These are phyloP conservation scores for Suillus subalutaceus DNA, from an alignment of 768 basidiomycete species.

Conservation along the genomic window DNA sequence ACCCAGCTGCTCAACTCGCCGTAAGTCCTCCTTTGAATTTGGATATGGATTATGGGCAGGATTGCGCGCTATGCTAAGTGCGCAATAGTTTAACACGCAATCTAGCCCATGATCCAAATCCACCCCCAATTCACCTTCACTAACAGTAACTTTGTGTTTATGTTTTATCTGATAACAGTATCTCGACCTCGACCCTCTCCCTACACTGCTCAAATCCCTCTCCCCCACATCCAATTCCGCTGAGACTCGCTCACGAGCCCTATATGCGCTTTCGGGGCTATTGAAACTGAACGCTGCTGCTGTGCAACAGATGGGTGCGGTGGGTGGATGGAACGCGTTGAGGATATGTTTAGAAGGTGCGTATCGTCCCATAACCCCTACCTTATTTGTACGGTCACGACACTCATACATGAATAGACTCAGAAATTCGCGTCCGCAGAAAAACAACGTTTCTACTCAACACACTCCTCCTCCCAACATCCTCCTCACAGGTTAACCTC, in stretches of 20 bases:
- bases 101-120: background rate
- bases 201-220: slow-evolving; percentile 63
- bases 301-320: slow-evolving; percentile 51
- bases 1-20: slow-evolving; percentile 78
- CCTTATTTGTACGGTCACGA: background rate
- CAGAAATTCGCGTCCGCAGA: background rate
- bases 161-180: slow-evolving; percentile 45
- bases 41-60: too few species aligned
- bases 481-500: background rate
- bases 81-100: background rate
- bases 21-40: slow-evolving; percentile 43
- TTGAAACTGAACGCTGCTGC: slow-evolving; percentile 79
- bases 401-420: background rate
- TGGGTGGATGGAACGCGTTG: slow-evolving; percentile 67
- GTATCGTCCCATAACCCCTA: background rate
- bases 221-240: slow-evolving; percentile 53
- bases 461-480: background rate
- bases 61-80: too few species aligned
- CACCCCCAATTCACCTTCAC: background rate
- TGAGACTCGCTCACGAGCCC: slow-evolving; percentile 71
- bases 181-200: slow-evolving; percentile 65
- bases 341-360: slow-evolving; percentile 59
- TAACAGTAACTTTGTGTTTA: slow-evolving; percentile 8
- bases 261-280: slow-evolving; percentile 79
- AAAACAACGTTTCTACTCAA: background rate